Evolutionary conservation across 768 basidiomycete genomes (phyloP), one percentile per base, ranked within the genome.

Genomic region (Rhodosporidiobolus odoratus): DNA sequence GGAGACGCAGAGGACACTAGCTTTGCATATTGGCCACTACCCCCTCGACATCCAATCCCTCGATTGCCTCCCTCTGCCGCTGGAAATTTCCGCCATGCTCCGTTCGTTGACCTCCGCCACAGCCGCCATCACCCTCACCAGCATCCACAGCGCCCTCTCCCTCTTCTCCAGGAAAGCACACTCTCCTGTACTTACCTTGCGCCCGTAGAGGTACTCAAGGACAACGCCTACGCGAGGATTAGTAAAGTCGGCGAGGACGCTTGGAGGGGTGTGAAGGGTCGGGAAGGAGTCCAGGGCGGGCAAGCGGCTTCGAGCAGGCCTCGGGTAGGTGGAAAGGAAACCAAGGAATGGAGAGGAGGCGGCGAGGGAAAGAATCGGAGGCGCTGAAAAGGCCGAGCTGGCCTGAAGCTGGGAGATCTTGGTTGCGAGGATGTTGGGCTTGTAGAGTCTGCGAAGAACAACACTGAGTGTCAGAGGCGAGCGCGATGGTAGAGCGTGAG

Each of bases 31-130:
- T 25, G 15, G 9, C 48, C 15, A 15, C 48, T 32, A 27, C 27
- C 52, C 52, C 52, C 52, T 27, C 8, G 15, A 13, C 19, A 53
- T 4, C 52, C 52, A 30, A 9, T 9, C 52, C 30, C 52, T 53
- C 48, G 12, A 12, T 12, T 23, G 13, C 43, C 43, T 23, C 48
- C 12, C 9, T 19, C 21, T 10, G 12, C 48, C 48, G 48, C 48
- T 23, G n/a, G n/a, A n/a, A 50, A 50, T 23, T 34, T 56, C 34
- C 34, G 21, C 12, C 12, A 19, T 56, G 32, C 12, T 17, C 40
- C 41, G n/a, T 43, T 59, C 58, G 41, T 59, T 59, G 27, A 59
- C 58, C 41, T 59, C 58, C 27, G 58, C 58, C 2, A 59, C 41
- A 13, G 34, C 58, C 41, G 58, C 58, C 58, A 59, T 59, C 7